Base-by-base conservation (phyloP, 306 rosid genomes). In the peach (Prunus persica) region DNA sequence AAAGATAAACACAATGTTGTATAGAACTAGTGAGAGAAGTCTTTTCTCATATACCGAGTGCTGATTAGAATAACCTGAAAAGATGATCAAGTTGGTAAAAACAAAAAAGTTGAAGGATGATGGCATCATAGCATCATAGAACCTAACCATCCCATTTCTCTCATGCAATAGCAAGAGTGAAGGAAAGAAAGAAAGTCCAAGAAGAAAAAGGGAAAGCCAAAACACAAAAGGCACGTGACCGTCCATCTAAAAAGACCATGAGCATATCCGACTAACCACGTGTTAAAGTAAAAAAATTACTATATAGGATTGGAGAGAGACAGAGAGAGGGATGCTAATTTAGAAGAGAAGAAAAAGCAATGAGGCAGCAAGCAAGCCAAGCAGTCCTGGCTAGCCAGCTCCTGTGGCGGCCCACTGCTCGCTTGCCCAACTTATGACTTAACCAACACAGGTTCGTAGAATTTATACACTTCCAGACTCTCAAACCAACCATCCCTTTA, bases 141-240 rank as follows among this genome's bases (percentile, higher is more conserved):
- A 56, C 62, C 62, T 19, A 56, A 56, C 24, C 28, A 20, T 20
- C 34, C 38, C 65, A 60, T 25, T 30, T 14, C 65, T 25, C 65
- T 12, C 65, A 60, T 25, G 65, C 19, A 25, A 60, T 3, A 6
- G n/a, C 16, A 15, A 28, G 67, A 24, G 38, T 28, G 27, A 13
- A 30, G 28, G 38, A 56, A 62, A 63, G 57, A 18, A 52, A 43
- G n/a, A 30, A 60, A 20, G 61, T 12, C 25, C 24, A 47, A 43
- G 27, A 47, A 58, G 27, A 65, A 61, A 63, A 38, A 6, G 71
- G 30, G 54, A 19, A 56, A 67, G 25, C 52, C 5, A 56, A 46
- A 57, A 71, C 92, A 80, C 86, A 70, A 69, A 77, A 56, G 81
- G 75, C 87, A 86, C 78, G 87, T 87, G 85, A 85, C 72, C 84